Conservation (phyloP, 1,284 basidiomycete genomes). For the Heterobasidion parviporum region DNA sequence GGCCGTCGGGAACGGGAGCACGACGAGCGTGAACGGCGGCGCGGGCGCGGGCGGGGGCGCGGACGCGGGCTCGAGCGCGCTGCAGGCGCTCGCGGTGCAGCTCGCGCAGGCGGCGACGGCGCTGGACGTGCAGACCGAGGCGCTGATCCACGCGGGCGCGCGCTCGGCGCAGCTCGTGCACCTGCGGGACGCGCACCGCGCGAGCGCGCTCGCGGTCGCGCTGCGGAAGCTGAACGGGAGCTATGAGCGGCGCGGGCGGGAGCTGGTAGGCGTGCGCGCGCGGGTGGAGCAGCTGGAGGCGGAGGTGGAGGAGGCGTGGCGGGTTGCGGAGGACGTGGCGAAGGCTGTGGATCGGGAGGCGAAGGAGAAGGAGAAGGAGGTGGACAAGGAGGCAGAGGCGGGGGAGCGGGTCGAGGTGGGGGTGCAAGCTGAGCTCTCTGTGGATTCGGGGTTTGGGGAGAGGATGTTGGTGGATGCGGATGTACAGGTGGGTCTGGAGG, state of each 20-base stretch:
- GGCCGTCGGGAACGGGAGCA: not conserved
- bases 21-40: slow-evolving; percentile 10
- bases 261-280: slow-evolving; percentile 39
- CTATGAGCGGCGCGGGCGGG: slow-evolving; percentile 53
- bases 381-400: not conserved
- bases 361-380: slow-evolving; percentile 34
- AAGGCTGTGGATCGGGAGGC: slow-evolving; percentile 51
- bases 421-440: not conserved
- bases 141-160: slow-evolving; percentile 39
- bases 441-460: not conserved
- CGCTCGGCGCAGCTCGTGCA: slow-evolving; percentile 59
- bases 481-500: not conserved
- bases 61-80: slow-evolving; percentile 16
- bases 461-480: not conserved
- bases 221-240: slow-evolving; percentile 70
- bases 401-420: not conserved
- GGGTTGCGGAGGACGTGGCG: slow-evolving; percentile 63
- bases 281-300: slow-evolving; percentile 49
- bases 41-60: not conserved
- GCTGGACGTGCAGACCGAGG: slow-evolving; percentile 49
- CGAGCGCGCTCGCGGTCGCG: slow-evolving; percentile 67
- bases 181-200: slow-evolving; percentile 56
- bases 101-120: slow-evolving; percentile 50
- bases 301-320: slow-evolving; percentile 76
- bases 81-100: slow-evolving; percentile 39